These are phyloP conservation scores for Cadophora luteo-olivacea DNA, from an alignment of 2,329 filamentous ascomycete genomes.

Conservation along the genomic window DNA sequence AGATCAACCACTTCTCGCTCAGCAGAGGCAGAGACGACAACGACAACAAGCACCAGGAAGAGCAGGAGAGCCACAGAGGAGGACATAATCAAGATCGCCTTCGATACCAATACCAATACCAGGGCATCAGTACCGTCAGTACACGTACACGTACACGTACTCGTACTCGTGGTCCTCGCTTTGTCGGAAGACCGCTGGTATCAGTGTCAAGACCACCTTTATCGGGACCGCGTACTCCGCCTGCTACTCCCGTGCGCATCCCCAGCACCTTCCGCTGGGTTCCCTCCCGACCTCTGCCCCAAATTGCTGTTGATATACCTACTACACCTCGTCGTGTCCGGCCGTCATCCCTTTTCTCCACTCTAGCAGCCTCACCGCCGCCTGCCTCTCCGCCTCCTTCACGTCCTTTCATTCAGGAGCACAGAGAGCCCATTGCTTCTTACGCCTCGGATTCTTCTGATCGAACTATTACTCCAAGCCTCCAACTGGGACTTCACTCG, in stretches of 20 bases:
- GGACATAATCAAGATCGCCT: too few relatives aligned
- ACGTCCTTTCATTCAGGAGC: background rate
- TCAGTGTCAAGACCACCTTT: background rate
- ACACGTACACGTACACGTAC: background rate
- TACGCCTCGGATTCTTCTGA: background rate
- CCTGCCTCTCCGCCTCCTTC: background rate
- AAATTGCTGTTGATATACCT: background rate
- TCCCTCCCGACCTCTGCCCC: background rate
- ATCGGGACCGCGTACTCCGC: background rate
- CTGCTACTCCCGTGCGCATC: background rate
- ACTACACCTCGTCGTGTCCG: background rate
- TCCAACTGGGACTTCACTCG: background rate
- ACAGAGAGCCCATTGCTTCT: background rate
- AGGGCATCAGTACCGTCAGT: background rate
- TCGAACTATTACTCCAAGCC: background rate
- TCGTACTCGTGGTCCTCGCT: background rate
- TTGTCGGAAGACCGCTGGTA: background rate
- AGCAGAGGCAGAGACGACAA: background rate
- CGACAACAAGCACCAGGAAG: background rate
- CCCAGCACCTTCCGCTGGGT: background rate
- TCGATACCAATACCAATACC: background rate
- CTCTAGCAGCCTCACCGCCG: background rate
- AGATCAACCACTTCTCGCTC: too few relatives aligned
- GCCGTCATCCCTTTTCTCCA: background rate
- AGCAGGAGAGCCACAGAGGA: background rate